Base-by-base conservation (phyloP, 805 yeast species). In the Pichia manshurica region DNA sequence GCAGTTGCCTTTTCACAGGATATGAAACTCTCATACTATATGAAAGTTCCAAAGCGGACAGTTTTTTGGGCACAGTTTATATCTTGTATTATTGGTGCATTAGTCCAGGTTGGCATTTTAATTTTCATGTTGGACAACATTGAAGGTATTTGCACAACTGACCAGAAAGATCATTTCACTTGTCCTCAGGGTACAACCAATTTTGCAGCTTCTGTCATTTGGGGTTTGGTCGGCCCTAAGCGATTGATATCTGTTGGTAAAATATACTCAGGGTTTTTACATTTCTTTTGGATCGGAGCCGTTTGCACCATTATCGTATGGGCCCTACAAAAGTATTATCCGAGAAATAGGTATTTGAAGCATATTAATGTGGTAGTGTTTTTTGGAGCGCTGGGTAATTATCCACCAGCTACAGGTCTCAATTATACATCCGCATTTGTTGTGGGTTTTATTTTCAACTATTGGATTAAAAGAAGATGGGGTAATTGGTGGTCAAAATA, bases 1-100 rank as follows among this genome's bases (percentile, higher is more conserved):
- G 40, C 40, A 3, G 40, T 37, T 37, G 40, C 40, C 10, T 37
- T 37, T 37, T 37, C 40, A 37, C 40, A 37, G 19, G 40, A 37
- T 37, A 37, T 37, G 25, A 37, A 37, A 37, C 28, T 37, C 4
- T 37, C 25, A 5, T 35, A 37, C 23, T 37, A 37, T 19, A 37
- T 37, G 40, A 37, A 16, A 15, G 25, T 37, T 6, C 40, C 40
- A 8, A 37, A 37, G 10, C n/a, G 40, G 16, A 37, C 40, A 3
- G 25, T 37, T 21, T 37, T 37, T 37, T 37, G 40, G 40, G 25
- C 40, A 8, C 40, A 37, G 23, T 37, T 37, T 21, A 37, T 37
- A 21, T 37, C 40, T 15, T 37, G 40, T 19, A n/a, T 37, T 6
- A 37, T 37, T 37, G 40, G 40, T 17, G 40, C 40, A 16, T 21